Percentiles rank a stretch among this genome's conserved stretches.
Evolutionary conservation across 2,329 filamentous ascomycete species (phyloP).

Genomic region (Fusarium algeriense): DNA sequence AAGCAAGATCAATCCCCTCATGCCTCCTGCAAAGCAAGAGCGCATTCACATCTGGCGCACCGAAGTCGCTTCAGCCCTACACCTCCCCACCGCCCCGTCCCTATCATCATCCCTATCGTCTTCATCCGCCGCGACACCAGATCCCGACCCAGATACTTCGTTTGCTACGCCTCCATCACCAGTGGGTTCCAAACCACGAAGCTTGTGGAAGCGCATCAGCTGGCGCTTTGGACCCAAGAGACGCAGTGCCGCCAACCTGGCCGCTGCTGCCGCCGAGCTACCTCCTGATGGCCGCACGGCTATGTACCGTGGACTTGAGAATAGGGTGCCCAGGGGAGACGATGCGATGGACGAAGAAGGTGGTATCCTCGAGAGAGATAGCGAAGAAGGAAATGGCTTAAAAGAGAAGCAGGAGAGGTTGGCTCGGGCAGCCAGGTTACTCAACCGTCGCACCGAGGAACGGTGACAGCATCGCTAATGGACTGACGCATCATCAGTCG

Average conservation of each 20-base stretch:
- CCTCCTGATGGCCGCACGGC: constrained; percentile 48
- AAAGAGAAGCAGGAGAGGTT: constrained; percentile 56
- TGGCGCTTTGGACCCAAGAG: constrained; percentile 44
- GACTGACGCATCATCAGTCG: constrained; percentile 1
- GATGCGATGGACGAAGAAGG: constrained; percentile 41
- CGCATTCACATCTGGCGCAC: constrained; percentile 64
- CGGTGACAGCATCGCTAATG: constrained; percentile 23
- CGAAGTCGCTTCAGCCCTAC: constrained; percentile 58
- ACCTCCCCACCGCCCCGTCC: constrained; percentile 47
- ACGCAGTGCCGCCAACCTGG: constrained; percentile 34
- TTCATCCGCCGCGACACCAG: constrained; percentile 43
- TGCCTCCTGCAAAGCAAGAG: constrained; percentile 52
- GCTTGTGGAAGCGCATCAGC: constrained; percentile 48
- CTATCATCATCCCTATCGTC: constrained; percentile 52
- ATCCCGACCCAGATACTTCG: constrained; percentile 28
- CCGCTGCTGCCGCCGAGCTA: constrained; percentile 40
- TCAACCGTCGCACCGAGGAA: constrained; percentile 44
- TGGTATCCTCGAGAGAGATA: constrained; percentile 45
- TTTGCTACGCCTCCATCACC: constrained; percentile 34
- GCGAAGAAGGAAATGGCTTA: constrained; percentile 46
- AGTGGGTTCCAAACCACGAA: constrained; percentile 32
- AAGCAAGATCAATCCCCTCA: constrained; percentile 41
- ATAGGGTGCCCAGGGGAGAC: constrained; percentile 30
- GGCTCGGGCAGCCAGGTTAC: constrained; percentile 55
- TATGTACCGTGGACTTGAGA: constrained; percentile 52